phyloP scores from a whole-genome alignment of 1,284 basidiomycete species.

The Cutaneotrichosporon sp. region DNA sequence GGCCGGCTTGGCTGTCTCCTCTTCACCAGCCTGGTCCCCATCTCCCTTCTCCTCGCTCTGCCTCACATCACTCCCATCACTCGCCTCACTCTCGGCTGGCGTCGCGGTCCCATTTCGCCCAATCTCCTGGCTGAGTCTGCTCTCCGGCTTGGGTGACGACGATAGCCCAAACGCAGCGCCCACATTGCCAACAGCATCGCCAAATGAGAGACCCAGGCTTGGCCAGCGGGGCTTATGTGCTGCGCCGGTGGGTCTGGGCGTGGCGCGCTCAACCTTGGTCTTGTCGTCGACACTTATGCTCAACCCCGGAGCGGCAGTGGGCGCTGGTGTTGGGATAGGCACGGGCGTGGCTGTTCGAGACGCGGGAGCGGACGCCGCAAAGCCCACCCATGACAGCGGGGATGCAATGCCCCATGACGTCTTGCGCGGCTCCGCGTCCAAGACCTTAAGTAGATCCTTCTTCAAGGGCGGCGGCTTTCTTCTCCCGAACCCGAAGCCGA shows the following conservation, averaged over 20 bases:
- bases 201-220: conserved; percentile 21
- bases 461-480: conserved; percentile 1
- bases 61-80: too few species aligned
- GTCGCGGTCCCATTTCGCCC: not conserved
- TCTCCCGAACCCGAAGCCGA: conserved; percentile 32
- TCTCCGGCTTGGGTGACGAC: conserved; percentile 9
- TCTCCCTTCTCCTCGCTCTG: not conserved
- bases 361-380: conserved; percentile 9
- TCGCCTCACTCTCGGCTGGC: not conserved
- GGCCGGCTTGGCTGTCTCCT: not conserved
- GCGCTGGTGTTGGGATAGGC: not conserved
- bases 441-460: not conserved
- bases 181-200: conserved; percentile 37
- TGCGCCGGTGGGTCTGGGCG: not conserved
- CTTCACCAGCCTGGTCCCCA: conserved; percentile 2
- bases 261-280: not conserved
- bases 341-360: conserved; percentile 9
- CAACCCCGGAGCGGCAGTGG: not conserved
- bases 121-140: conserved; percentile 2
- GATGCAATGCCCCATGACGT: conserved; percentile 27
- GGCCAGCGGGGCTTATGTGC: conserved; percentile 25
- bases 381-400: conserved; percentile 20
- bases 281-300: not conserved
- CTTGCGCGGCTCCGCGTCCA: conserved; percentile 23
- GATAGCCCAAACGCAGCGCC: conserved; percentile 36